Evolutionary conservation across 352 stramenopile genomes (phyloP), one percentile per base, ranked within the genome.

Genomic region (Blastocystis sp.): DNA sequence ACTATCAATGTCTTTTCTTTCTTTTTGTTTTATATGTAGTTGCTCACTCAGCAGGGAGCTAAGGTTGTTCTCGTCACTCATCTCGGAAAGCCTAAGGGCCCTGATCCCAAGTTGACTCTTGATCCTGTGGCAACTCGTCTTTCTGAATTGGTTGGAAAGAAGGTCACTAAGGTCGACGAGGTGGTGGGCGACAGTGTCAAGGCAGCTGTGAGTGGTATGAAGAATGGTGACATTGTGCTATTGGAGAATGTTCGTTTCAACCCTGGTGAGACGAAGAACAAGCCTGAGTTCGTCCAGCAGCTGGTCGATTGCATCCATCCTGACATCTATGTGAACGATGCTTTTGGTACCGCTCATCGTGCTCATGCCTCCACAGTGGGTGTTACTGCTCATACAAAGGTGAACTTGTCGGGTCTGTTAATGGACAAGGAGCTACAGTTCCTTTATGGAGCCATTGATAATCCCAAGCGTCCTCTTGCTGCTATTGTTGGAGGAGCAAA

Each of bases 361-460:
- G 96, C 96, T 11, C 97, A 99, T 90, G 96, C 93, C 88, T 98
- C 95, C 49, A 99, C 97, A 89, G 97, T 97, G 61, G 97, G 96
- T 75, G 95, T 99, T 37, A 89, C 91, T 35, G 92, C 94, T 16
- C 89, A 94, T 11, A 93, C 94, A 61, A 91, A 94, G 52, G 90
- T 94, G 65, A 91, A 92, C 75, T 78, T 93, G 14, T 91, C 90
- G 51, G 96, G 97, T 69, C 98, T 98, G 89, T 89, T 99, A 43
- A 90, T 99, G 39, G 95, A 99, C 90, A 99, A 99, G 93, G 97
- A 99, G 91, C 92, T 99, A 4, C 93, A 98, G 90, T 99, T 98
- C 91, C 96, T 99, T 75, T 93, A 96, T 90, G 97, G 97, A 88
- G 97, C 96, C n/a, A 92, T 99, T n/a, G 93, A 98, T 67, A 90